Evolutionary conservation across 345 rosid species (phyloP).

Genomic region (Citrus sinensis): DVS_A1.0 CM039165.1:33643001-33643500

Average conservation of each 20-base stretch:
- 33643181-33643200: constrained; percentile 23
- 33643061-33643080: constrained; percentile 26
- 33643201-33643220: constrained; percentile 15
- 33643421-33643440: no score
- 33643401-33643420: no score
- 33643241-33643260: constrained; percentile 2
- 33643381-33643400: no score
- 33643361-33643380: no score
- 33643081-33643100: constrained; percentile 7
- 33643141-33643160: constrained; percentile 21
- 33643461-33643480: no score
- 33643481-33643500: no score
- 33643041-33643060: no score
- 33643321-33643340: no score
- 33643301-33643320: neutral
- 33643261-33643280: neutral
- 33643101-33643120: constrained; percentile 20
- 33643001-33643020: constrained; percentile 25
- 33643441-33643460: no score
- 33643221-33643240: constrained; percentile 10
- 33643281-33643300: constrained; percentile 9
- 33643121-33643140: constrained; percentile 14
- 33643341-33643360: no score
- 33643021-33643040: constrained; percentile 12
- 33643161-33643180: constrained; percentile 18